phyloP scores from a whole-genome alignment of 2,329 filamentous ascomycete genomes.

The Coniochaeta sp. region DNA sequence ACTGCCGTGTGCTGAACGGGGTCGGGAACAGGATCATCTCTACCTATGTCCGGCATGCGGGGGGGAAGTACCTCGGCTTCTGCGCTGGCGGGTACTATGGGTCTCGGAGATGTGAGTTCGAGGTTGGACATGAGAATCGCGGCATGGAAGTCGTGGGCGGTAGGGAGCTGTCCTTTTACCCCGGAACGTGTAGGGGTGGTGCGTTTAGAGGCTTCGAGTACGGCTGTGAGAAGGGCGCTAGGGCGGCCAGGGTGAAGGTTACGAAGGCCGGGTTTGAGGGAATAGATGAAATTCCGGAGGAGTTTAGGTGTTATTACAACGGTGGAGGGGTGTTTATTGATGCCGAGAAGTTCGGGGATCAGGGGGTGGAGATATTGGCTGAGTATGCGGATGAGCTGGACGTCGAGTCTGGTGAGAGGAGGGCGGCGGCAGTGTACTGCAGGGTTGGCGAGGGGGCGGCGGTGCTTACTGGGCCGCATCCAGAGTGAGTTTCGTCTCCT shows the following conservation, averaged over 20 bases:
- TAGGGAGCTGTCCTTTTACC: constrained; percentile 82
- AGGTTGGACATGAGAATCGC: constrained; percentile 66
- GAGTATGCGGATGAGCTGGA: constrained; percentile 68
- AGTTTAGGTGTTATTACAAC: constrained; percentile 81
- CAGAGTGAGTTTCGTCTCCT: constrained; percentile 55
- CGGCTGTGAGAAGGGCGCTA: constrained; percentile 76
- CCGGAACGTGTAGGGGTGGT: constrained; percentile 75
- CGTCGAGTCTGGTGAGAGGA: constrained; percentile 66
- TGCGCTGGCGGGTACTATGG: constrained; percentile 96
- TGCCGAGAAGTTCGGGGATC: constrained; percentile 51
- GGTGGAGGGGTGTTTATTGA: constrained; percentile 91
- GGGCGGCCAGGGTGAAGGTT: constrained; percentile 62
- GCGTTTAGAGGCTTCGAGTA: constrained; percentile 90
- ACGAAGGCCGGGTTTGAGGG: constrained; percentile 49
- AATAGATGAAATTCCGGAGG: constrained; percentile 44
- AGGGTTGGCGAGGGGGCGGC: constrained; percentile 74
- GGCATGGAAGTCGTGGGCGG: constrained; percentile 75
- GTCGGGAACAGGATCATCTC: constrained; percentile 77
- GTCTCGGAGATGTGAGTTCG: constrained; percentile 76
- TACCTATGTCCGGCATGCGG: constrained; percentile 70
- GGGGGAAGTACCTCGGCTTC: constrained; percentile 82
- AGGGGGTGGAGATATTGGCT: constrained; percentile 74
- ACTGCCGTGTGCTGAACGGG: constrained; percentile 82
- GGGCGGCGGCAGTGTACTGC: constrained; percentile 77
- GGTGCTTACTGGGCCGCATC: constrained; percentile 81